phyloP scores from a whole-genome alignment of 495 filamentous ascomycete species.

The Xylaria nigripes region DNA sequence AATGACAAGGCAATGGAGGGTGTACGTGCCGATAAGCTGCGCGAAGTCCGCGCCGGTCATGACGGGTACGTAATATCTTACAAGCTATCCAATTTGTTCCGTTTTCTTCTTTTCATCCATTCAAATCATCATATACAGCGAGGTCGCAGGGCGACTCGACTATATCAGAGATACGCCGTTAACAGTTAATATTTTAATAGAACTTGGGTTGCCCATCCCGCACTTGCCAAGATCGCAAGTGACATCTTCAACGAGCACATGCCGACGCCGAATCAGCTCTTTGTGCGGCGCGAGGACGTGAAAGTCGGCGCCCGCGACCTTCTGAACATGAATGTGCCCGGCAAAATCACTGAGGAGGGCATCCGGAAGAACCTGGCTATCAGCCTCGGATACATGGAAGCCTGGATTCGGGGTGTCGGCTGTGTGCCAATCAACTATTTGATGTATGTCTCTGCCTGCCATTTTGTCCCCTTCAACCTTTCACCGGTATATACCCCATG shows the following conservation, averaged over 20 bases:
- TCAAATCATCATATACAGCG: too few relatives aligned
- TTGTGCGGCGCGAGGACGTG: slow-evolving; percentile 83
- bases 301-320: slow-evolving; percentile 80
- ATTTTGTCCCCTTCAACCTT: not conserved
- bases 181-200: slow-evolving; percentile 9
- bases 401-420: slow-evolving; percentile 88
- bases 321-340: slow-evolving; percentile 96
- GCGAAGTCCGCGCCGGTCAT: slow-evolving; percentile 90
- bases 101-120: not conserved
- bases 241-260: slow-evolving; percentile 98
- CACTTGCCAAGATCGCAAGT: slow-evolving; percentile 77
- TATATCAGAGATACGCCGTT: not conserved
- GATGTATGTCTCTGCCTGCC: slow-evolving; percentile 51
- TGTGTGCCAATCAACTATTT: slow-evolving; percentile 98
- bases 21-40: slow-evolving; percentile 90
- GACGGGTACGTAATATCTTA: slow-evolving; percentile 51
- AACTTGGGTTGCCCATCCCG: slow-evolving; percentile 94
- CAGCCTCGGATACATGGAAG: slow-evolving; percentile 96
- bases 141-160: not conserved
- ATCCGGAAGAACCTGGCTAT: slow-evolving; percentile 98
- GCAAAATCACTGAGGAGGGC: slow-evolving; percentile 86
- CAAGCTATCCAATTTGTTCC: not conserved
- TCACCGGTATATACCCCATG: not conserved
- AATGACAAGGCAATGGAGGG: slow-evolving; percentile 93
- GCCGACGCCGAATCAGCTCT: slow-evolving; percentile 97